Evolutionary conservation across 345 rosid genomes (phyloP), one percentile per base, ranked within the genome.

Genomic region (Microcos paniculata): DNA sequence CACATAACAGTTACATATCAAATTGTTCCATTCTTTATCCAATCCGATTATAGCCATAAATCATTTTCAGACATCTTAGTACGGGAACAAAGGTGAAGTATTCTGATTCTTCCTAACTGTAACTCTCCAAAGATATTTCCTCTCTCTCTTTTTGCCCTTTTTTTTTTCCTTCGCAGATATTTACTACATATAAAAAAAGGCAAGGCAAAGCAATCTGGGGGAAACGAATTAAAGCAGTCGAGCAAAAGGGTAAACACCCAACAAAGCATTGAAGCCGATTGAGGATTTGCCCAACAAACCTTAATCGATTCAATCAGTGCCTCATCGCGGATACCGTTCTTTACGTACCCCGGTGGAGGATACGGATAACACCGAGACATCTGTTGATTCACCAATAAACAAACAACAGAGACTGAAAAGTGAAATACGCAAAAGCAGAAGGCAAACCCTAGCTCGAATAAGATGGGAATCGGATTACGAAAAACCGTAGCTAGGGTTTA

Each of bases 321-420:
- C 71, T 80, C 82, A 62, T 73, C 84, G 51, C 74, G 56, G 18
- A 62, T 78, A 63, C 83, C 85, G 65, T 66, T 70, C 80, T 63
- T 48, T 33, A 70, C 77, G 64, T 79, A 80, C 21, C 86, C 85
- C 74, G 81, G 90, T 63, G 85, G 90, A 71, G 87, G 88, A 77
- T 76, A 89, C 62, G 90, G 90, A 81, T 76, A 89, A 81, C 94
- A 90, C 62, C 94, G 89, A 66, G 94, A 88, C 94, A 90, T 77
- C 40, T 24, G 33, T 33, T 9, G 51, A 40, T 69, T 69, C 72
- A 28, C 26, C 42, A 18, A 48, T 23, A 46, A 48, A 38, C n/a
- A 43, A 66, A 43, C 35, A 24, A 24, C 45, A 43, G 0, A n/a
- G 23, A 66, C 24, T 0, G 5, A 24, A 6, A n/a, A 16, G 8